Percentiles rank a stretch among this genome's conserved stretches.
Evolutionary conservation across 169 alveolate genomes (phyloP).

Genomic region (Hepatocystis sp.): DNA sequence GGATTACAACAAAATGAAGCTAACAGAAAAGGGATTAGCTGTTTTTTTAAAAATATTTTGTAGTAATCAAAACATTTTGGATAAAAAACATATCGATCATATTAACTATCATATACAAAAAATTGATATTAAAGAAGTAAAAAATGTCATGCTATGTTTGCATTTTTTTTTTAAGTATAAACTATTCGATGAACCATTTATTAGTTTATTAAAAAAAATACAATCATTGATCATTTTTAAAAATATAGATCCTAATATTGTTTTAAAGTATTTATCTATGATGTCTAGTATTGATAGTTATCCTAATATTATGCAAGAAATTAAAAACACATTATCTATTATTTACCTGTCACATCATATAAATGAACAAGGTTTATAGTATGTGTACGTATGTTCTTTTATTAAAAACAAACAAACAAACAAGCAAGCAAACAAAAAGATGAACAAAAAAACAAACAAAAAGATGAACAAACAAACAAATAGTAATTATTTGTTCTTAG

Average conservation of each 20-base stretch:
- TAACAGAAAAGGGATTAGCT: conserved; percentile 40
- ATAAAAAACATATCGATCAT: background rate
- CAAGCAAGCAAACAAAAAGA: background rate
- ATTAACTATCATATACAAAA: conserved; percentile 25
- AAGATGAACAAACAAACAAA: conserved; percentile 1
- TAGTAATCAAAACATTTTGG: conserved; percentile 1
- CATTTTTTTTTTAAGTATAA: conserved; percentile 45
- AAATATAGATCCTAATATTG: conserved; percentile 25
- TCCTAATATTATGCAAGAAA: conserved; percentile 24
- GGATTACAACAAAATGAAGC: conserved; percentile 1
- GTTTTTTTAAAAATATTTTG: conserved; percentile 42
- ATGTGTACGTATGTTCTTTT: no score
- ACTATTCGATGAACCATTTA: conserved; percentile 38
- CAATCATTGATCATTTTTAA: conserved; percentile 53
- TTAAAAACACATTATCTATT: conserved; percentile 29
- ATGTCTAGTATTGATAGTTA: conserved; percentile 11
- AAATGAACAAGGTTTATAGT: no score
- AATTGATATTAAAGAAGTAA: conserved; percentile 33
- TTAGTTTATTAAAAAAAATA: conserved; percentile 32
- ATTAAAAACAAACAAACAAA: no score
- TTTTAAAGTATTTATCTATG: conserved; percentile 20
- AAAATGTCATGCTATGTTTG: conserved; percentile 25
- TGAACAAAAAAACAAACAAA: conserved; percentile 1
- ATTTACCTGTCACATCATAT: conserved; percentile 9
- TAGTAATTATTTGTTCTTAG: no score